Evolutionary conservation across 192 early-diverging fungal species (phyloP), one percentile per base, ranked within the genome.

Genomic region (Podila epigama): DNA sequence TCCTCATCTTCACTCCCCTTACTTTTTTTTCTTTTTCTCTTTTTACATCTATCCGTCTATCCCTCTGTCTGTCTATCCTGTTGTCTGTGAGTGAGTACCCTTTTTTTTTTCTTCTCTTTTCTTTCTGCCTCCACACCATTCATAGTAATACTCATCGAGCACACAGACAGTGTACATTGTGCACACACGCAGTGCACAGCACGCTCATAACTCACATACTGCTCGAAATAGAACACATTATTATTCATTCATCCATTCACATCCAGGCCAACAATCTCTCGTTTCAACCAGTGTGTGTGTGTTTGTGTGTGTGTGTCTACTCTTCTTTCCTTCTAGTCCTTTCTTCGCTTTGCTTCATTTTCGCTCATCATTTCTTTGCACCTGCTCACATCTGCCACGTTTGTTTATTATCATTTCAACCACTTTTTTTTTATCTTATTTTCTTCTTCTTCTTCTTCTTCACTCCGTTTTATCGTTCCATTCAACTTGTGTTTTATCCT

Each of bases 321-420:
- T 39, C 60, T 31, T 41, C 60, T 51, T 48, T 41, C 37, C 48
- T 48, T 60, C 40, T 16, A 27, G 59, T 62, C 44, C 15, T 62
- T 51, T 18, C 60, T n/a, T n/a, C n/a, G n/a, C 60, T 37, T 62
- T 18, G 5, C 58, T 60, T 40, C 48, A 44, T 41, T 16, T 31
- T 55, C 34, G 28, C 51, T 13, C 27, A 6, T 58, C 39, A 37
- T 58, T 58, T 52, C 55, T 27, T 31, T 32, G 10, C 10, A 22
- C 31, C 20, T 58, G 35, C 56, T n/a, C 12, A 55, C 15, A 55
- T 31, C 5, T 12, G 2, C 35, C 35, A 2, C 2, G 29, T 37
- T 37, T 3, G 33, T 36, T 22, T 5, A 20, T 37, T 34, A 12
- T 58, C 12, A 27, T 37, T 37, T 35, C 12, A 8, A 25, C 20